phyloP scores from a whole-genome alignment of 2,329 filamentous ascomycete genomes.

The Aspergillus brasiliensis region DNA sequence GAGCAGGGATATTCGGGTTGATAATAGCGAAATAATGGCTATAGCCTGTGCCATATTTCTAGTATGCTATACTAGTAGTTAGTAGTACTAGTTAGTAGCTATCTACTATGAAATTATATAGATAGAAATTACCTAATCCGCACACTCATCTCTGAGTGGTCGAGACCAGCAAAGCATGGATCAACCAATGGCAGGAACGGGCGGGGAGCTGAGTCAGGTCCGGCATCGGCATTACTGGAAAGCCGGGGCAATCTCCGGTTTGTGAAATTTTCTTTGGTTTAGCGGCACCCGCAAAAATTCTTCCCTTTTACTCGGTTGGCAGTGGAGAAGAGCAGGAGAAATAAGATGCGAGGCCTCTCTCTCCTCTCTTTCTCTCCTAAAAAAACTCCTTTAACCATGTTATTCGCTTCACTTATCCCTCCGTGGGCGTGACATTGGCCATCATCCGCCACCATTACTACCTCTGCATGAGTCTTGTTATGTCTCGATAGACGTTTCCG shows the following conservation, averaged over 20 bases:
- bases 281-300: slow-evolving; percentile 25
- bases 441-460: slow-evolving; percentile 10
- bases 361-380: slow-evolving; percentile 18
- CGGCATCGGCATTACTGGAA: slow-evolving; percentile 4
- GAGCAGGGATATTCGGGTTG: no score
- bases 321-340: slow-evolving; percentile 19
- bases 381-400: slow-evolving; percentile 30
- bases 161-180: neutral
- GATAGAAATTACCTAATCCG: no score
- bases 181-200: neutral
- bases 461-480: slow-evolving; percentile 18
- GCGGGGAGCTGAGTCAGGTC: slow-evolving; percentile 1
- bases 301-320: slow-evolving; percentile 10
- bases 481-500: slow-evolving; percentile 22
- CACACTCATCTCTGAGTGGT: neutral
- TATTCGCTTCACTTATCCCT: slow-evolving; percentile 22
- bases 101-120: no score
- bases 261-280: slow-evolving; percentile 19
- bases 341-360: slow-evolving; percentile 17
- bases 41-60: no score
- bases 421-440: slow-evolving; percentile 25
- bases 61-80: no score
- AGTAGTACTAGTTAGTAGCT: no score
- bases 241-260: slow-evolving; percentile 9
- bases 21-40: no score